These are phyloP conservation scores for Arthroderma sp. DNA, from an alignment of 2,329 filamentous ascomycete species.

Conservation along the genomic window DNA sequence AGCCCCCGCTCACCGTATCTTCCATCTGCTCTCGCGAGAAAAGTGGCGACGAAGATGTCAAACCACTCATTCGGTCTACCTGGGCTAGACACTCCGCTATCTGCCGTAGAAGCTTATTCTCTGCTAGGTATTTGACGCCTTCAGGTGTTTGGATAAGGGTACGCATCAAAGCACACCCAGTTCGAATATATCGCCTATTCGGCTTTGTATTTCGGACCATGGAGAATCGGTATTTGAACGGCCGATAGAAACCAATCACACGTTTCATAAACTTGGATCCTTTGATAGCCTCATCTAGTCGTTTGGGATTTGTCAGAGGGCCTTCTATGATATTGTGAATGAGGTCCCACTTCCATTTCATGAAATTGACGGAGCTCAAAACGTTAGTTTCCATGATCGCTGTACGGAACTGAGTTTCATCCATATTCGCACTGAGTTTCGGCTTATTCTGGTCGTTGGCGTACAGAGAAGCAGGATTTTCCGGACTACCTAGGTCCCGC, in stretches of 20 bases:
- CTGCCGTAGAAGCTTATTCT: conserved; percentile 87
- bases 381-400: conserved; percentile 63
- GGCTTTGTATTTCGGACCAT: conserved; percentile 80
- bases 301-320: conserved; percentile 76
- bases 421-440: conserved; percentile 48
- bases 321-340: conserved; percentile 86
- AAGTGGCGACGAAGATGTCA: conserved; percentile 64
- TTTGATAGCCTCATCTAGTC: conserved; percentile 85
- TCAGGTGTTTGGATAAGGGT: conserved; percentile 75
- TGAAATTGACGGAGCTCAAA: conserved; percentile 74
- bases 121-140: conserved; percentile 69
- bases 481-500: conserved; percentile 28
- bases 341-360: conserved; percentile 96
- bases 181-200: conserved; percentile 85
- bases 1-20: conserved; percentile 81
- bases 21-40: conserved; percentile 75
- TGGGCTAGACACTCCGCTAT: conserved; percentile 93
- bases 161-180: conserved; percentile 77
- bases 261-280: conserved; percentile 94
- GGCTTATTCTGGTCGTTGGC: conserved; percentile 32
- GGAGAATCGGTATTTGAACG: conserved; percentile 92
- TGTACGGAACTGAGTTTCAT: conserved; percentile 50
- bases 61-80: conserved; percentile 65
- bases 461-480: conserved; percentile 31
- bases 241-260: conserved; percentile 84